Evolutionary conservation across 2,329 filamentous ascomycete species (phyloP).

Genomic region (Aspergillus calidoustus): DNA sequence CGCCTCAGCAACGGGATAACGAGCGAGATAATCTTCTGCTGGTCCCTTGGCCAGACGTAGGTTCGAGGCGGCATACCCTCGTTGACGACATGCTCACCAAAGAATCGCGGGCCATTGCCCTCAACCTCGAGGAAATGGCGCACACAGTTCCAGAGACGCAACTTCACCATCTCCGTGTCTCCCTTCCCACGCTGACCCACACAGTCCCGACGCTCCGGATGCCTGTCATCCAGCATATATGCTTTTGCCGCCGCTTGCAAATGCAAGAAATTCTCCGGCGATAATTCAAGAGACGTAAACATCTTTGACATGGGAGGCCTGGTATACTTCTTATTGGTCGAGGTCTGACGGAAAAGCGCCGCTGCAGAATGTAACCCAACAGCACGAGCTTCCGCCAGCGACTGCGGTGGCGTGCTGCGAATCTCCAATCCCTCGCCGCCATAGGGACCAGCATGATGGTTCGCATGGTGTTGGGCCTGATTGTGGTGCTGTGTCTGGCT

Average conservation of each 20-base stretch:
- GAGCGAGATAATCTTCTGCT: conserved; percentile 59
- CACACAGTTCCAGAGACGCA: conserved; percentile 61
- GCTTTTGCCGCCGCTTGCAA: conserved; percentile 60
- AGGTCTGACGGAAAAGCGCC: conserved; percentile 57
- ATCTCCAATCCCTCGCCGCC: conserved; percentile 41
- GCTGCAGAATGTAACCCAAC: conserved; percentile 59
- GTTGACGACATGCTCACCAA: conserved; percentile 52
- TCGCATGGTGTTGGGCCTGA: conserved; percentile 29
- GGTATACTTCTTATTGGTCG: conserved; percentile 59
- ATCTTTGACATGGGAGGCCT: conserved; percentile 63
- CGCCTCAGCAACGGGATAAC: conserved; percentile 61
- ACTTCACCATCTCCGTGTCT: conserved; percentile 61
- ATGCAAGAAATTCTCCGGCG: conserved; percentile 60
- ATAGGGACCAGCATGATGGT: conserved; percentile 34
- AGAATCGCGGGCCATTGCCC: conserved; percentile 58
- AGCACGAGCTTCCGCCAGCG: conserved; percentile 51
- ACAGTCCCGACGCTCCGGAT: conserved; percentile 61
- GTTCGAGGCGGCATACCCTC: conserved; percentile 45
- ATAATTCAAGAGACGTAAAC: conserved; percentile 60
- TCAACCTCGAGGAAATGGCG: conserved; percentile 57
- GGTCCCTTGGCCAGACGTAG: conserved; percentile 59
- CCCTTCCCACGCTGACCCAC: conserved; percentile 61
- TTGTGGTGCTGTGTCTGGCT: conserved; percentile 31
- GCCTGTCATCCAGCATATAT: conserved; percentile 61
- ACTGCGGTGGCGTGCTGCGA: conserved; percentile 42